These are phyloP conservation scores for Aspergillus amoenus DNA, from an alignment of 2,329 filamentous ascomycete species.

Conservation along the genomic window DNA sequence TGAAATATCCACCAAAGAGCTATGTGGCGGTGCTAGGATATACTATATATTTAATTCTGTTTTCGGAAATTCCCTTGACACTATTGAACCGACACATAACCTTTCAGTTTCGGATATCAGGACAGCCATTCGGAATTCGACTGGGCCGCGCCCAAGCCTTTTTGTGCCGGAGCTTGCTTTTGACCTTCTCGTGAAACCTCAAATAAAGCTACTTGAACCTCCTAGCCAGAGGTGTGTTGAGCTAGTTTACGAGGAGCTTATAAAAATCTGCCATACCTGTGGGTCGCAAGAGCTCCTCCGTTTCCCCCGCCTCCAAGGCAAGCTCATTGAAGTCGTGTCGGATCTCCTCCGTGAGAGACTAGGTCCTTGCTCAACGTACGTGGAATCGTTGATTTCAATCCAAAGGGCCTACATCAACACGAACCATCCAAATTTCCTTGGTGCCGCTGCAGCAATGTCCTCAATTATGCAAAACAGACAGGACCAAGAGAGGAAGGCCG, in stretches of 20 bases:
- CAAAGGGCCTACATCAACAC: constrained; percentile 99
- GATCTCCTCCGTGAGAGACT: constrained; percentile 90
- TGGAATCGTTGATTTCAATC: constrained; percentile 95
- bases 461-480: constrained; percentile 94
- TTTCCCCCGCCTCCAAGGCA: constrained; percentile 89
- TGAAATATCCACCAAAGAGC: constrained; percentile 97
- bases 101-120: constrained; percentile 92
- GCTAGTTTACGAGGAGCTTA: constrained; percentile 96
- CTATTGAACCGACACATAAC: constrained; percentile 94
- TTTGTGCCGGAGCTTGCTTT: constrained; percentile 98
- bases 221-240: constrained; percentile 96
- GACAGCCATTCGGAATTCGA: constrained; percentile 97
- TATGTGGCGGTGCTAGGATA: constrained; percentile 90
- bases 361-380: constrained; percentile 84
- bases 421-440: constrained; percentile 97
- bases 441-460: constrained; percentile 94
- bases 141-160: constrained; percentile 87
- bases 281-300: constrained; percentile 90
- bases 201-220: constrained; percentile 94
- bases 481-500: constrained; percentile 81
- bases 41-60: constrained; percentile 99
- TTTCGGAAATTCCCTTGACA: constrained; percentile 93
- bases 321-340: constrained; percentile 96
- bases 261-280: constrained; percentile 99
- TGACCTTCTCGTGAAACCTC: constrained; percentile 94